These are phyloP conservation scores for Ganoderma lingzhi DNA, from an alignment of 1,284 basidiomycete species.

Conservation along the genomic window DNA sequence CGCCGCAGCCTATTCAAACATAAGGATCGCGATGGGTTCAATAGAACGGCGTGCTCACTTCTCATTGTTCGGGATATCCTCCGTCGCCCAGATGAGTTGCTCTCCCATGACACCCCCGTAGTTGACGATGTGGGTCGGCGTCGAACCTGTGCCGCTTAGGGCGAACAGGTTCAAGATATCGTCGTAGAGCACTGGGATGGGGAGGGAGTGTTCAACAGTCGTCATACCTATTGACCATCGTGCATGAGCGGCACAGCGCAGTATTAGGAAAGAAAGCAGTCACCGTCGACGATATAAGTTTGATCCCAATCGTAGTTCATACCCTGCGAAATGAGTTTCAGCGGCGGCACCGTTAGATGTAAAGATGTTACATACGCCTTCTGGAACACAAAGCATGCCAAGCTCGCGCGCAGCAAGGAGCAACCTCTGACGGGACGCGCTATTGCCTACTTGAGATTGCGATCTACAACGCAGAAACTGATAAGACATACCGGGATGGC, in stretches of 20 bases:
- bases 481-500: too few species aligned
- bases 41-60: constrained; percentile 52
- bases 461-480: too few species aligned
- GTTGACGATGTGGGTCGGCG: constrained; percentile 78
- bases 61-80: constrained; percentile 69
- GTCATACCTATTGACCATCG: constrained; percentile 65
- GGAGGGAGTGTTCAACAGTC: constrained; percentile 76
- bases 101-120: constrained; percentile 76
- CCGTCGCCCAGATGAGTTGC: constrained; percentile 69
- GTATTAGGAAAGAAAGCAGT: constrained; percentile 23
- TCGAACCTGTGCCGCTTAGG: constrained; percentile 72
- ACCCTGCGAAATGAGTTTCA: constrained; percentile 56
- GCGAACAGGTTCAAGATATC: constrained; percentile 69
- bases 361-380: too few species aligned
- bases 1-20: constrained; percentile 56
- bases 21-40: not conserved
- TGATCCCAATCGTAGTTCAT: constrained; percentile 82
- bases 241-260: not conserved
- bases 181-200: constrained; percentile 71
- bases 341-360: too few species aligned
- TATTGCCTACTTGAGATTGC: too few species aligned
- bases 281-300: constrained; percentile 78
- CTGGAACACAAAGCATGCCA: too few species aligned
- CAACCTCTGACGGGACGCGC: too few species aligned
- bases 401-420: too few species aligned